Conservation (phyloP, 139 green algal species). For the Chlamydomonas schloesseri region DNA sequence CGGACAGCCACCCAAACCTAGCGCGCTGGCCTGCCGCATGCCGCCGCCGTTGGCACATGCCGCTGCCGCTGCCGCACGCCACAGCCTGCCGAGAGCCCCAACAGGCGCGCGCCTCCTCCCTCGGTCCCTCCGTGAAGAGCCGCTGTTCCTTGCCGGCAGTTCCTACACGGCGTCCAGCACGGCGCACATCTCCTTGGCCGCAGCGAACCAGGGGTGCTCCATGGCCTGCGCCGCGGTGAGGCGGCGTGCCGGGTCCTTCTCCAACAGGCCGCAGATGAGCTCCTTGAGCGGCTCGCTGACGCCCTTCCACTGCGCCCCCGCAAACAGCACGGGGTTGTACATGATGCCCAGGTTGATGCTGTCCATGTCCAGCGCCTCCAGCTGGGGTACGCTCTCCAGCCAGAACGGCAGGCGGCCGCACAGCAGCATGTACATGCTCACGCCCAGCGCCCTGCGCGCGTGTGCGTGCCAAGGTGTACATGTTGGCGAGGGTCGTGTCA, state of each 20-base stretch:
- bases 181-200: conserved; percentile 18
- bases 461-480: too few relatives aligned
- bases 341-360: neutral
- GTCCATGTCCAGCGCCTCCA: conserved; percentile 17
- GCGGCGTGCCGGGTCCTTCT: conserved; percentile 76
- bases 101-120: too few relatives aligned
- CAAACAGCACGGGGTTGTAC: conserved; percentile 41
- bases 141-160: too few relatives aligned
- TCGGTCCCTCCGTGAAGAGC: too few relatives aligned
- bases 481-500: too few relatives aligned
- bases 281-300: conserved; percentile 38
- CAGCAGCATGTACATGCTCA: conserved; percentile 22
- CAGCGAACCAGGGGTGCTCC: conserved; percentile 77
- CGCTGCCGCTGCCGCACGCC: too few relatives aligned
- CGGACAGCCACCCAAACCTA: too few relatives aligned
- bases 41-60: too few relatives aligned
- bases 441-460: conserved; percentile 15
- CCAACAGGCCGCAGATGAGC: conserved; percentile 59
- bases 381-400: conserved; percentile 3
- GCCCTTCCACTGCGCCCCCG: conserved; percentile 4
- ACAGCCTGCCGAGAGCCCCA: too few relatives aligned
- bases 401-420: conserved; percentile 33
- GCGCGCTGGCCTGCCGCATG: too few relatives aligned
- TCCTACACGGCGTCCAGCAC: too few relatives aligned
- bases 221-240: conserved; percentile 76